Evolutionary conservation across 2,329 filamentous ascomycete genomes (phyloP).

Genomic region (Fusarium sp.): DNA sequence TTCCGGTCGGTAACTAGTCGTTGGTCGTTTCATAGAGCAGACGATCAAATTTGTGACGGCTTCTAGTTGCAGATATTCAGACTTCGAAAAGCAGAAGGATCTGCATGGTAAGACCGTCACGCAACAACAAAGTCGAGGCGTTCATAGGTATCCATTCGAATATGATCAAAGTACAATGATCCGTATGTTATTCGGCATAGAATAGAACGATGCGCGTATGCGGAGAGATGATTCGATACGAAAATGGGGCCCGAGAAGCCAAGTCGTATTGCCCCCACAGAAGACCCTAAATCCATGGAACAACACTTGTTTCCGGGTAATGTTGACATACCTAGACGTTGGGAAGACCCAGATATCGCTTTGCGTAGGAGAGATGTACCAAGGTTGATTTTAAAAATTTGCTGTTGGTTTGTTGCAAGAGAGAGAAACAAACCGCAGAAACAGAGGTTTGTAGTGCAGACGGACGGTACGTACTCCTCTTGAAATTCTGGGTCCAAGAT

Average conservation of each 20-base stretch:
- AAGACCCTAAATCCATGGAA: slow-evolving; percentile 21
- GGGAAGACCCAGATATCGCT: neutral
- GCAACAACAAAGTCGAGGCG: neutral
- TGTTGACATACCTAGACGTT: slow-evolving; percentile 17
- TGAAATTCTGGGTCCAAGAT: slow-evolving; percentile 14
- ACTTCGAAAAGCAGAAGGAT: neutral
- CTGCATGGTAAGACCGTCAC: neutral
- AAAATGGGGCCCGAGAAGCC: slow-evolving; percentile 10
- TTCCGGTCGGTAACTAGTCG: slow-evolving; percentile 23
- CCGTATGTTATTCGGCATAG: slow-evolving; percentile 9
- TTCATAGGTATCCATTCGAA: neutral
- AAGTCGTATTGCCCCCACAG: slow-evolving; percentile 25
- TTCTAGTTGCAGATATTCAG: neutral
- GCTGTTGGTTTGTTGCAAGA: neutral
- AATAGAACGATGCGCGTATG: slow-evolving; percentile 17
- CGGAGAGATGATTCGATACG: slow-evolving; percentile 18
- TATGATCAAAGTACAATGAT: neutral
- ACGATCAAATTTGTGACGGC: neutral
- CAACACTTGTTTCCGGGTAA: neutral
- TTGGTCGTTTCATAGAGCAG: neutral
- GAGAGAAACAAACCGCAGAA: neutral
- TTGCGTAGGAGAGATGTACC: neutral
- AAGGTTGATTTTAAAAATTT: neutral
- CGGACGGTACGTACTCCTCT: neutral
- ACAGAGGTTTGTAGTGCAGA: neutral